phyloP scores from a whole-genome alignment of 179 eudicot genomes.

The Silene vulgaris region DNA sequence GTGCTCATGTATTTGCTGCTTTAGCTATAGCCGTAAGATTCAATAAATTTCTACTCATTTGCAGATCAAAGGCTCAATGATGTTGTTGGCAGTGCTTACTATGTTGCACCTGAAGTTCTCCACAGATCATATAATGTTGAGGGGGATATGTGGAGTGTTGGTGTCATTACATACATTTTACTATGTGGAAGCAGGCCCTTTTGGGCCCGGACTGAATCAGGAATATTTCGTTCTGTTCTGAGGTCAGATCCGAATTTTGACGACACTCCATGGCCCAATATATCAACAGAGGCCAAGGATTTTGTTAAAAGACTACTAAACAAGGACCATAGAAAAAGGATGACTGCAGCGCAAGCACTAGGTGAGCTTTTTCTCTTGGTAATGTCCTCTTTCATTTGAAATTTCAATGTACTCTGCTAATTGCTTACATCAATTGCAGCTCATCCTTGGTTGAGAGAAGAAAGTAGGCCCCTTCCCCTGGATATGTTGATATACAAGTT shows the following conservation, averaged over 20 bases:
- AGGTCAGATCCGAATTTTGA: conserved; percentile 84
- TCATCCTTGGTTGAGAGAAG: conserved; percentile 84
- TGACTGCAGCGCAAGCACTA: conserved; percentile 88
- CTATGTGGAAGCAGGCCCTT: conserved; percentile 95
- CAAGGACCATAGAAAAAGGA: conserved; percentile 91
- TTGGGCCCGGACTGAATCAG: conserved; percentile 96
- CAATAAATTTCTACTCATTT: conserved; percentile 18
- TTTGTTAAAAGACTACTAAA: conserved; percentile 78
- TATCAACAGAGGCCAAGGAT: conserved; percentile 76
- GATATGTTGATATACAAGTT: conserved; percentile 63
- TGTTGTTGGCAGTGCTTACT: conserved; percentile 94
- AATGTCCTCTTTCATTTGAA: not conserved
- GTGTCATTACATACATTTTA: conserved; percentile 86
- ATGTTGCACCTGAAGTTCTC: conserved; percentile 95
- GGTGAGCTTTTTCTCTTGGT: conserved; percentile 38
- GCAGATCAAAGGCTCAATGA: conserved; percentile 90
- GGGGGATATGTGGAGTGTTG: conserved; percentile 93
- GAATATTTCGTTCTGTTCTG: conserved; percentile 86
- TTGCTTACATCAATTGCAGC: conserved; percentile 44
- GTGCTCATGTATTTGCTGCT: not conserved
- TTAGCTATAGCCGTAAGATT: not conserved
- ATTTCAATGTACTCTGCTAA: conserved; percentile 8
- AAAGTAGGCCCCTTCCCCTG: conserved; percentile 52
- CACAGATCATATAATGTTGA: conserved; percentile 86
- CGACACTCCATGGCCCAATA: conserved; percentile 82